Conservation (phyloP, 345 rosid species). For the Passiflora organensis region DNA sequence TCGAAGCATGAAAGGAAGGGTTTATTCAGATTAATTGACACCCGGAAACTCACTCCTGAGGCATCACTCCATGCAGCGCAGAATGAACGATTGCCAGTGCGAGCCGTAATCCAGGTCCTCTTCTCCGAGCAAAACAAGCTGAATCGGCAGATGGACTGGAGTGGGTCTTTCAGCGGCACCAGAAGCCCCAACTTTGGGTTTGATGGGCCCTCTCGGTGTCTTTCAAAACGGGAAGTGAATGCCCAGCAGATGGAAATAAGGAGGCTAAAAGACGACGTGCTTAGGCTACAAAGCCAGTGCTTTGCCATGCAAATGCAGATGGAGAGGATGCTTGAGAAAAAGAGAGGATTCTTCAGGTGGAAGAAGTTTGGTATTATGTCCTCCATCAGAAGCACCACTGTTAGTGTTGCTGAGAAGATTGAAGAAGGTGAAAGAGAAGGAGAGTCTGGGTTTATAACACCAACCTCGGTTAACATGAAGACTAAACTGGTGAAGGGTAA, state of each 20-base stretch:
- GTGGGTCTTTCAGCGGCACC: slow-evolving; percentile 48
- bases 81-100: slow-evolving; percentile 77
- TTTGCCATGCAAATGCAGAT: slow-evolving; percentile 51
- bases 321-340: slow-evolving; percentile 61
- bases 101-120: slow-evolving; percentile 72
- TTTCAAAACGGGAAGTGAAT: slow-evolving; percentile 61
- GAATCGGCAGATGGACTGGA: slow-evolving; percentile 54
- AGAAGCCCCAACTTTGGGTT: slow-evolving; percentile 43
- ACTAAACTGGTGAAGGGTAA: slow-evolving; percentile 45
- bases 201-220: slow-evolving; percentile 44
- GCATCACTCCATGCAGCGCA: slow-evolving; percentile 81
- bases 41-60: slow-evolving; percentile 63
- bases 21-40: slow-evolving; percentile 63
- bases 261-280: slow-evolving; percentile 60
- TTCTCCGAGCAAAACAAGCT: slow-evolving; percentile 69
- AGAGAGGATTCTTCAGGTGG: slow-evolving; percentile 76
- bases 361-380: slow-evolving; percentile 52
- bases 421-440: slow-evolving; percentile 33
- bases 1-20: slow-evolving; percentile 69
- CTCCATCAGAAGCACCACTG: slow-evolving; percentile 28
- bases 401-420: slow-evolving; percentile 33
- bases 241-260: slow-evolving; percentile 57
- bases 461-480: slow-evolving; percentile 60
- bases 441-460: slow-evolving; percentile 26
- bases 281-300: slow-evolving; percentile 56